Evolutionary conservation across 805 yeast genomes (phyloP), one percentile per base, ranked within the genome.

Genomic region (Sugiyamaella chiloensis): DNA sequence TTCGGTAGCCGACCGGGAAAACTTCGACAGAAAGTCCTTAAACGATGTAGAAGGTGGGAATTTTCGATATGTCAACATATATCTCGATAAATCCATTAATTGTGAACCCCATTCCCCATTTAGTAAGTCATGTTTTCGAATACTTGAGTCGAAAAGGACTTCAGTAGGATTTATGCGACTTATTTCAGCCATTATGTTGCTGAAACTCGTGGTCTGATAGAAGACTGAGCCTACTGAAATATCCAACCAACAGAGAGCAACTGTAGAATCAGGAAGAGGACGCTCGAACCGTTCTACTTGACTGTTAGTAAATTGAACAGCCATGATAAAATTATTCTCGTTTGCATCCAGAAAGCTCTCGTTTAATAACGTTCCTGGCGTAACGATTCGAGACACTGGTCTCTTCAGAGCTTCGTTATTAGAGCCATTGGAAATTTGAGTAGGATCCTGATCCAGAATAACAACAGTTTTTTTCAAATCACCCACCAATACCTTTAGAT

Each of bases 311-410:
- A 58, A 47, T 73, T 47, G 52, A 11, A 91, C 72, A 3, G 87
- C 76, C 20, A 84, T 69, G 29, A 91, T 67, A 60, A 73, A 88
- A 59, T 89, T 87, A 56, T 85, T 85, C 41, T 78, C 75, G 50
- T 78, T 79, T 48, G 79, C 79, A 61, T 88, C 85, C 59, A 91
- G 69, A 52, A 91, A 82, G 0, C 85, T 80, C 57, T 91, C 97
- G 59, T 87, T 96, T 8, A 91, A 77, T 27, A 91, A 74, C 0
- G 98, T 91, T 0, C 99, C 99, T 0, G 97, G 96, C 0, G 97
- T 84, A 1, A 93, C 79, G 5, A 91, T 79, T 35, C 97, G 70
- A 5, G 87, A 75, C 0, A 93, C 80, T 27, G 86, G 82, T 40
- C 99, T 71, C 35, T 76, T 78, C 17, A 84, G 75, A 31, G 61